Conservation (phyloP, 305 asterid species). For the Fraxinus xanthoxyloides region DNA sequence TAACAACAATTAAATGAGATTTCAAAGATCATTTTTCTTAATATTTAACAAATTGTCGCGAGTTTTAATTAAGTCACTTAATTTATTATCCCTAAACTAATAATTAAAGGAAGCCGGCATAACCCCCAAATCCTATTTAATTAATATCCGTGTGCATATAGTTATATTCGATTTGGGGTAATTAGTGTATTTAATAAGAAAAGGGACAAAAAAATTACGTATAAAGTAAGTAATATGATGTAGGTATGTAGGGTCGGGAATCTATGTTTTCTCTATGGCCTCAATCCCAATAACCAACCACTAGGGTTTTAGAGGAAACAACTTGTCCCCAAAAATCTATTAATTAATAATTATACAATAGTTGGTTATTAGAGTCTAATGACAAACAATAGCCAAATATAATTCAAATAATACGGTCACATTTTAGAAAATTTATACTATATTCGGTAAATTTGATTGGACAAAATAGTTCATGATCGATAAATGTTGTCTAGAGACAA, state of each 20-base stretch:
- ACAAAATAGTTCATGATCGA: neutral
- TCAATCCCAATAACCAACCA: neutral
- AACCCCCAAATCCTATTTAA: neutral
- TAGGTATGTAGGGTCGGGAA: neutral
- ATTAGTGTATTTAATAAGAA: neutral
- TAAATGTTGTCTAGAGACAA: neutral
- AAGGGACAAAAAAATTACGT: neutral
- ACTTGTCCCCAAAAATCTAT: neutral
- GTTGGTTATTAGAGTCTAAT: neutral
- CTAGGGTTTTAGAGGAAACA: neutral
- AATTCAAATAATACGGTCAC: neutral
- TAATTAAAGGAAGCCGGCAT: conserved; percentile 5
- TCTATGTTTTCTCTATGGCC: neutral
- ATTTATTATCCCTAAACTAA: neutral
- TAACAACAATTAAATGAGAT: neutral
- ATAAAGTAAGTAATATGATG: conserved; percentile 1
- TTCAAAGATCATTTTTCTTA: neutral
- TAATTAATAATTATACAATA: neutral
- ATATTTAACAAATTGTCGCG: neutral
- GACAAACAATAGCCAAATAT: neutral
- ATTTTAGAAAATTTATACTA: no score
- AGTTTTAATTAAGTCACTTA: neutral
- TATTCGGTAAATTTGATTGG: no score
- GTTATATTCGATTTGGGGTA: conserved; percentile 1
- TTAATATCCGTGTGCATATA: conserved; percentile 3